Evolutionary conservation across 352 stramenopile genomes (phyloP), one percentile per base, ranked within the genome.

Genomic region (Phytophthora fragariaefolia): DNA sequence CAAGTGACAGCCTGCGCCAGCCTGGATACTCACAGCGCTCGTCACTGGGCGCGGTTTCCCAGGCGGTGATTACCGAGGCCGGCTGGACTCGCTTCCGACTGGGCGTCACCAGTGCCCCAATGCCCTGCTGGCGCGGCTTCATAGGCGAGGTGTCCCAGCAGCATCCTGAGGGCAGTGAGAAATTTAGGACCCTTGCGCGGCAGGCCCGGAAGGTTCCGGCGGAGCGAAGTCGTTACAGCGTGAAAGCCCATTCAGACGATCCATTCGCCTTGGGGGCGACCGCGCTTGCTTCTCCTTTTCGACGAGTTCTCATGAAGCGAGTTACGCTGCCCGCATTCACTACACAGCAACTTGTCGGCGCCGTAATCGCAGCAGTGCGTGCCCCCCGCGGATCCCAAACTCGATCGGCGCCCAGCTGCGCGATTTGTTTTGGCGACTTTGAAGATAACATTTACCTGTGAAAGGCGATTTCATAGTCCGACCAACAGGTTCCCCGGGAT

Each of bases 381-480:
- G 23, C 22, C 46, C 18, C 28, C 17, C 26, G n/a, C 34, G 26
- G 24, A 58, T 68, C 57, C 46, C 46, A 22, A 36, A 15, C 17
- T 15, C 13, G 58, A 72, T 63, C 60, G 28, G 18, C 38, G 27
- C 51, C 49, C 64, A 62, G 64, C 64, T 72, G 58, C 58, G 32
- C 32, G 64, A 63, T 68, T 66, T 63, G 50, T 43, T 43, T 43
- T 17, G 3, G 34, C 34, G 34, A 43, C 34, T 43, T 43, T 43
- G 18, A 20, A 20, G 13, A 20, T 43, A 43, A 43, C 34, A 43
- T 43, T 43, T 43, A 7, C 34, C 15, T 20, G 15, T 43, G 62
- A 60, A 55, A 58, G 34, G 63, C n/a, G 53, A n/a, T 55, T 57
- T 47, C 34, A 47, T 13, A n/a, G 40, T 23, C 40, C n/a, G 55